These are phyloP conservation scores for Groenewaldozyma auringiensis DNA, from an alignment of 1,139 yeast genomes.

Conservation along the genomic window DNA sequence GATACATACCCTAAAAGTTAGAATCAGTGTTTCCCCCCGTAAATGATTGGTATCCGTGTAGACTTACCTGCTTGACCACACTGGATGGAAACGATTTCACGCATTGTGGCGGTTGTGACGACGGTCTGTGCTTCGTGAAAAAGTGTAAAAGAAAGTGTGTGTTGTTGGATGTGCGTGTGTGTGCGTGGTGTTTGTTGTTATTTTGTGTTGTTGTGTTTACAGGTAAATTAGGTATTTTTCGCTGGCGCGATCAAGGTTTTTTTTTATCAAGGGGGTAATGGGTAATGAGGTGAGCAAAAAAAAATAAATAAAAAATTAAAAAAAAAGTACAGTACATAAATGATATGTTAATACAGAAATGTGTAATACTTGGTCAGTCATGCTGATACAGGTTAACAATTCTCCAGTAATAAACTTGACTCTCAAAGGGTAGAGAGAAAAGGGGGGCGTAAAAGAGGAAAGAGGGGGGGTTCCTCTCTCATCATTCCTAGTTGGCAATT, in stretches of 20 bases:
- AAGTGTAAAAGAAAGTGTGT: background rate
- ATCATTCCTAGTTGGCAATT: no score
- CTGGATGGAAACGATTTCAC: slow-evolving; percentile 39
- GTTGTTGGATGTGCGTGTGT: background rate
- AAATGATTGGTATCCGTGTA: background rate
- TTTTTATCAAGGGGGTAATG: slow-evolving; percentile 1
- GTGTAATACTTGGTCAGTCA: no score
- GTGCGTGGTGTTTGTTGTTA: background rate
- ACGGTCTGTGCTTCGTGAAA: slow-evolving; percentile 1
- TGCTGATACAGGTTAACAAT: background rate
- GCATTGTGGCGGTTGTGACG: slow-evolving; percentile 23
- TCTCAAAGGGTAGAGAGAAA: background rate
- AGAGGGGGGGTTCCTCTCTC: no score
- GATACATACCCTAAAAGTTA: slow-evolving; percentile 3
- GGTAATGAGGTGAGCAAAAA: no score
- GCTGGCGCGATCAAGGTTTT: background rate
- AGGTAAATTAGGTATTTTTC: no score
- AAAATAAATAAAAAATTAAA: no score
- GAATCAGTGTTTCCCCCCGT: background rate
- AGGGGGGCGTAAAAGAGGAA: no score
- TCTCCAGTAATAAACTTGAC: background rate
- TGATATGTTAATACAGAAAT: no score
- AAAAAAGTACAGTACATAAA: background rate
- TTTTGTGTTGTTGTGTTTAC: background rate
- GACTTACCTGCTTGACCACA: slow-evolving; percentile 39